phyloP scores from a whole-genome alignment of 139 green algal species.

The Yamagishiella unicocca region DNA sequence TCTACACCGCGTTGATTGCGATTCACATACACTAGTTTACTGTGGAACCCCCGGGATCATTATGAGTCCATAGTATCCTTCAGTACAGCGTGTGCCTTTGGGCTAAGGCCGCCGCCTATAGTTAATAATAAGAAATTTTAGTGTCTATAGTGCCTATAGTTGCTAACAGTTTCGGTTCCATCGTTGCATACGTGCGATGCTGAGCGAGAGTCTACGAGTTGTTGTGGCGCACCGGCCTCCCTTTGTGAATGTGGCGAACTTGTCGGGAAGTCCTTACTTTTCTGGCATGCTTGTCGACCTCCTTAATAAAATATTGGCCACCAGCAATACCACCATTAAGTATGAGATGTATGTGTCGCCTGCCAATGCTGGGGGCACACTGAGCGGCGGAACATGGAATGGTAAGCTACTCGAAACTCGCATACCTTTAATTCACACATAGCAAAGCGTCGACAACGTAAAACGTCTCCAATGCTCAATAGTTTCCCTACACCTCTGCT shows the following conservation, averaged over 20 bases:
- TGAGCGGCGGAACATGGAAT: not conserved
- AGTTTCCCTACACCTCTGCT: not conserved
- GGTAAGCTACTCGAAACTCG: not conserved
- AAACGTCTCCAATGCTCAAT: not conserved
- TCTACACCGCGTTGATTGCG: no score
- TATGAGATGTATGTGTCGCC: constrained; percentile 7
- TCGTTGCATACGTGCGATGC: no score
- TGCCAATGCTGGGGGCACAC: constrained; percentile 1
- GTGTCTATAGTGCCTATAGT: no score
- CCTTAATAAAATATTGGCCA: not conserved
- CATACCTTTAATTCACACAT: not conserved
- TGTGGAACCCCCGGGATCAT: no score
- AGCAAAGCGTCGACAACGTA: not conserved
- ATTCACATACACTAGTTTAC: no score
- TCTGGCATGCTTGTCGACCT: constrained; percentile 12
- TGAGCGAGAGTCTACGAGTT: not conserved
- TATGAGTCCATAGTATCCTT: no score
- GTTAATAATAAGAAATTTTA: no score
- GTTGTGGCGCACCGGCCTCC: constrained; percentile 27
- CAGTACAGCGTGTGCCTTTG: no score
- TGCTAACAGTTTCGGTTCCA: no score
- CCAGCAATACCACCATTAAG: not conserved
- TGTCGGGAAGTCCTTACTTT: not conserved
- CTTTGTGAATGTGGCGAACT: constrained; percentile 6
- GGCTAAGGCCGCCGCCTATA: no score